Base-by-base conservation (phyloP, 2,329 filamentous ascomycete species). In the Phialemoniopsis sp. region DNA sequence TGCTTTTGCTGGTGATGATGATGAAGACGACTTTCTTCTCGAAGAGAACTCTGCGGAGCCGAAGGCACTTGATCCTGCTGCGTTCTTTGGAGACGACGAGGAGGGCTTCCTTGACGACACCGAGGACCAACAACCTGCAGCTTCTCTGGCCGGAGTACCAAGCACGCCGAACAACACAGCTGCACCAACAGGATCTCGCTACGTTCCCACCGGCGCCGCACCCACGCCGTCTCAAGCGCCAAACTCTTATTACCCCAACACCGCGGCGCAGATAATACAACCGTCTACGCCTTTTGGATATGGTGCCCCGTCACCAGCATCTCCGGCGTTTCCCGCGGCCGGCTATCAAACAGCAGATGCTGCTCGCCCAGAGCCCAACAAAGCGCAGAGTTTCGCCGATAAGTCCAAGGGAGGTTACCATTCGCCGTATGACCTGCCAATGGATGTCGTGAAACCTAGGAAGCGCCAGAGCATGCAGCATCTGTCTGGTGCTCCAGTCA, bases 381-480 rank as follows among this genome's bases (percentile, higher is more conserved):
- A 80, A 62, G 72, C 79, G 1, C 81, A 94, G 57, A 97, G 91
- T 62, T 98, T 95, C 61, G 88, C 78, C 6, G 85, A 91, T 60
- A 94, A 94, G 60, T 70, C 88, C 4, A 97, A 95, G 63, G 87
- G 87, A 40, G 90, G 91, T 8, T 98, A 98, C 58, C 77, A 85
- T 36, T 97, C 91, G 15, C 93, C 93, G 1, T 98, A 96, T 53
- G 94, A 98, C 64, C 72, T 98, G 15, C 93, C 93, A 4, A 87
- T 93, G 63, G 91, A 96, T 39, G 76, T 98, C 21, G 77, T 85
- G 19, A 85, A 85, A 50, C 80, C 85, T 53, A 72, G 81, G 59
- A 83, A 85, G 67, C 71, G 83, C 38, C 60, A 69, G 6, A 80
- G 76, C 53, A 70, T 76, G 52, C 78, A 78, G 42, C 76, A 77